A percentile compares a stretch with the other conserved stretches of the same genome.
phyloP scores from a whole-genome alignment of 2,329 filamentous ascomycete genomes.

The Cytospora leucostoma region DNA sequence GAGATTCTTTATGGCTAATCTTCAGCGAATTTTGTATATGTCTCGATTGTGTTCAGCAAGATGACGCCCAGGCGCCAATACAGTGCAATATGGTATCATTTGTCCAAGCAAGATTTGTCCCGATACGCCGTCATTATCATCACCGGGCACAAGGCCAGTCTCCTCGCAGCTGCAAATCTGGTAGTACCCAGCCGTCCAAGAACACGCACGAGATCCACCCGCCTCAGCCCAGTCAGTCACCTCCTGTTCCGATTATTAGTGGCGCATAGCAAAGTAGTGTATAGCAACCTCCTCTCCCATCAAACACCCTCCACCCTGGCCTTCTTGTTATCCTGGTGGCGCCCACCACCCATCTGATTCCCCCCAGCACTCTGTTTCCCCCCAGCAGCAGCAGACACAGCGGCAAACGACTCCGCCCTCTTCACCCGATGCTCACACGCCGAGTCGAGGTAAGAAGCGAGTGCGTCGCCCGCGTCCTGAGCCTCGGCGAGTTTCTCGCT shows the following conservation, averaged over 20 bases:
- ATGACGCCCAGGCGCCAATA: neutral
- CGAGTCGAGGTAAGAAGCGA: slow-evolving; percentile 29
- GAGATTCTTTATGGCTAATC: neutral
- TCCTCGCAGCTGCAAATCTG: neutral
- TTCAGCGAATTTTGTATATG: neutral
- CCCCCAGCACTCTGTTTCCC: neutral
- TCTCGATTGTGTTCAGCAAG: neutral
- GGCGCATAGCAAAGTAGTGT: too few relatives aligned
- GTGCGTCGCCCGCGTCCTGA: slow-evolving; percentile 22
- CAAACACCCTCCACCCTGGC: slow-evolving; percentile 11
- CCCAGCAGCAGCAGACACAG: neutral
- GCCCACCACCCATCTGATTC: slow-evolving; percentile 1
- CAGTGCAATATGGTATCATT: neutral
- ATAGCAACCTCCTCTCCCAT: slow-evolving; percentile 5
- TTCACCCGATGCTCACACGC: slow-evolving; percentile 30
- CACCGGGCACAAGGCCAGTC: neutral
- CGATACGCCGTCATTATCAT: neutral
- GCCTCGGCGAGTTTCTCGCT: slow-evolving; percentile 23
- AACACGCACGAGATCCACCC: neutral
- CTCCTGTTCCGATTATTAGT: neutral
- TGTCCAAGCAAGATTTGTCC: neutral
- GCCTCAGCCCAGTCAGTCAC: neutral
- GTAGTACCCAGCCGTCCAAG: neutral
- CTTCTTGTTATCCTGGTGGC: slow-evolving; percentile 1
- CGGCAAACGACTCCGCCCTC: slow-evolving; percentile 25